Percentiles rank a stretch among this genome's conserved stretches.
phyloP scores from a whole-genome alignment of 2,329 filamentous ascomycete species.

The Penicillium sp. region DNA sequence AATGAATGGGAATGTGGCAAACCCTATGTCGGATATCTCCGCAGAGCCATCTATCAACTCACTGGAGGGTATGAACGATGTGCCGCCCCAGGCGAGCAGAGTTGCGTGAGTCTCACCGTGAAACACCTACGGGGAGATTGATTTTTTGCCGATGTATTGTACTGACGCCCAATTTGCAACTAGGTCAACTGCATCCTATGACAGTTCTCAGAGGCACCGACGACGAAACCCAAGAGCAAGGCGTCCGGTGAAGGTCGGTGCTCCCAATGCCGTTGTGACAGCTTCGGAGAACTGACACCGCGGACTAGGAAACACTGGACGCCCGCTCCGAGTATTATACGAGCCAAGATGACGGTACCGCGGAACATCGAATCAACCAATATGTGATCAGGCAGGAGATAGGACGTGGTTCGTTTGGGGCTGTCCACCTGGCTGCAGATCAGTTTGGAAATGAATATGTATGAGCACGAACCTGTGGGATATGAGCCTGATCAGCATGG shows the following conservation, averaged over 20 bases:
- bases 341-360: constrained; percentile 75
- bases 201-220: constrained; percentile 65
- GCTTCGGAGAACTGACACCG: constrained; percentile 12
- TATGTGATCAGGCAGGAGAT: constrained; percentile 94
- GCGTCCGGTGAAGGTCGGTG: constrained; percentile 60
- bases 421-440: constrained; percentile 85
- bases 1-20: constrained; percentile 16
- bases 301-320: constrained; percentile 77
- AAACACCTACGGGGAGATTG: background rate
- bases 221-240: constrained; percentile 59
- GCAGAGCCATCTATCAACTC: constrained; percentile 11
- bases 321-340: constrained; percentile 82
- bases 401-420: constrained; percentile 91
- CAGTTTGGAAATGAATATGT: constrained; percentile 93
- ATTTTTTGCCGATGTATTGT: background rate
- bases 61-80: constrained; percentile 5
- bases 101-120: constrained; percentile 12
- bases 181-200: constrained; percentile 48
- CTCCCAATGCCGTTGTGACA: constrained; percentile 2
- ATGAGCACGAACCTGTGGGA: constrained; percentile 38
- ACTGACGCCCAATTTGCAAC: background rate
- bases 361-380: constrained; percentile 88
- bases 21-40: constrained; percentile 13
- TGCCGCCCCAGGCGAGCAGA: constrained; percentile 9
- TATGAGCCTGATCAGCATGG: background rate